Evolutionary conservation across 495 filamentous ascomycete genomes (phyloP), one percentile per base, ranked within the genome.

Genomic region (Corynascus novoguineensis): DNA sequence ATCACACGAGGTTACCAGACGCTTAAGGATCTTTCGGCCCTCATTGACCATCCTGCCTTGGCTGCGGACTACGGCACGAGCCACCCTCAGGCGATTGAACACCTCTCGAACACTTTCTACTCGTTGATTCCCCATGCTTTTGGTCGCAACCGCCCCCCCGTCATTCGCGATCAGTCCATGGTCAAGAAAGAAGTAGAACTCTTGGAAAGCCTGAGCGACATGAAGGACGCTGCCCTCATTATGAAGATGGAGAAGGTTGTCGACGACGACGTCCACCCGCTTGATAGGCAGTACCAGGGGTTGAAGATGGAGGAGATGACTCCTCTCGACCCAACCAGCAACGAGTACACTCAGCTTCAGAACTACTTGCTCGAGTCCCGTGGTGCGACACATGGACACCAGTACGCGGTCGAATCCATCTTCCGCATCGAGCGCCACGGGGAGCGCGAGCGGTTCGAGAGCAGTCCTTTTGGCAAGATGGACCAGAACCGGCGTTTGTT

Each of bases 71-170:
- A 88, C 58, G 67, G 66, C 0, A 71, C 53, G n/a, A 50, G 52
- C 10, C 71, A 67, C 35, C 9, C 4, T 10, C 21, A 57, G 0
- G 81, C 82, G 0, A 73, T 82, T 6, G 82, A 87, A 40, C 57
- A 77, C 0, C 68, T 92, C 1, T 86, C 87, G 44, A 89, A 92
- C 61, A 70, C 73, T 17, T 96, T 88, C 65, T 95, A 90, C 65
- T 86, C 86, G 0, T 75, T 84, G 34, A 95, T 96, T 56, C 90
- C 90, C 0, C 90, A 95, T 61, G 77, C 75, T 6, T 95, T 93
- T 66, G 88, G 89, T 15, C 83, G 89, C 12, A 80, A 79, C 41
- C 76, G 82, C 0, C 90, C 90, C 0, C 86, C 87, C 0, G 62
- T 88, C 40, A 84, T 96, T 58, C 57, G 63, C 15, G 68, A 64